These are phyloP conservation scores for Tardiomyces depauwii DNA, from an alignment of 1,139 yeast genomes.

Conservation along the genomic window DNA sequence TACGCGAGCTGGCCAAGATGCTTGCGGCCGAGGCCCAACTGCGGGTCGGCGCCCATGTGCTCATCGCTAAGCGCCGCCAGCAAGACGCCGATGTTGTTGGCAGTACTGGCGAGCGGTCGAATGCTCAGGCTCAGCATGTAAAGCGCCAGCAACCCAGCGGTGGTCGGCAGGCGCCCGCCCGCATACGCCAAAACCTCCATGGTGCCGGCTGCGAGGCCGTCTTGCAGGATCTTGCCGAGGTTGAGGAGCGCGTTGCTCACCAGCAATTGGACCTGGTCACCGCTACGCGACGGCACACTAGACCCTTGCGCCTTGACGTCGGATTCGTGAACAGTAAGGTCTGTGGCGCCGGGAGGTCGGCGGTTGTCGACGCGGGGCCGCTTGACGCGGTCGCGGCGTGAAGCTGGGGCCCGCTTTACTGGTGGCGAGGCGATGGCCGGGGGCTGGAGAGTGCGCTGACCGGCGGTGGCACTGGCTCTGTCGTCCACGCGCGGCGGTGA, in stretches of 20 bases:
- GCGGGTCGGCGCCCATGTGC: slow-evolving; percentile 1
- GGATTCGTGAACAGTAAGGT: too few species aligned
- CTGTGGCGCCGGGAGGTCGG: too few species aligned
- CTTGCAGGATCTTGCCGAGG: slow-evolving; percentile 26
- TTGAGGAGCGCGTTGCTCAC: slow-evolving; percentile 23
- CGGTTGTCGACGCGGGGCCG: too few species aligned
- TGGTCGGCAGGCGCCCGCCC: not conserved
- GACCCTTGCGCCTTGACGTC: too few species aligned
- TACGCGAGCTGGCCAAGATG: slow-evolving; percentile 15
- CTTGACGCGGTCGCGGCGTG: too few species aligned
- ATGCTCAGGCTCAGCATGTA: slow-evolving; percentile 23
- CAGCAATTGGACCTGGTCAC: slow-evolving; percentile 3
- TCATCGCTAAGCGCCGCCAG: slow-evolving; percentile 15
- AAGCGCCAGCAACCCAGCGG: slow-evolving; percentile 8
- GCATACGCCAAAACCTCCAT: slow-evolving; percentile 17
- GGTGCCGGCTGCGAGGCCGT: slow-evolving; percentile 23
- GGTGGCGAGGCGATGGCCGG: too few species aligned
- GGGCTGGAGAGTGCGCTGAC: too few species aligned
- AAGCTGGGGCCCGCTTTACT: too few species aligned
- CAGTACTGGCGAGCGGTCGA: slow-evolving; percentile 23
- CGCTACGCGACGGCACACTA: too few species aligned
- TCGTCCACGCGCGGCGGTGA: too few species aligned
- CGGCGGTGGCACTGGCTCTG: too few species aligned
- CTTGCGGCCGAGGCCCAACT: slow-evolving; percentile 6
- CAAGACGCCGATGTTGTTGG: slow-evolving; percentile 25